phyloP scores from a whole-genome alignment of 1,284 basidiomycete genomes.

The Albatrellus sp. region DNA sequence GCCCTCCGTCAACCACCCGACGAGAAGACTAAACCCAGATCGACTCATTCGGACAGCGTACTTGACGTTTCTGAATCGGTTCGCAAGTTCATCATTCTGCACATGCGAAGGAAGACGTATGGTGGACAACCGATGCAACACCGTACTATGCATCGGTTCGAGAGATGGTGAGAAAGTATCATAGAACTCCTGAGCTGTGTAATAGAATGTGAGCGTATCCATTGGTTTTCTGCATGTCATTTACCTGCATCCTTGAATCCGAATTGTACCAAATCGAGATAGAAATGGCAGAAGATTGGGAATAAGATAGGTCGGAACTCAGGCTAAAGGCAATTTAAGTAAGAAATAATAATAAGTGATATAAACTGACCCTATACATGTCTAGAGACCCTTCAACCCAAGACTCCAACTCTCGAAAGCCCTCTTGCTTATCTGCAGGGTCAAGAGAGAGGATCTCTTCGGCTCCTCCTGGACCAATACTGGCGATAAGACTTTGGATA shows the following conservation, averaged over 20 bases:
- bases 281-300: conserved; percentile 96
- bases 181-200: conserved; percentile 66
- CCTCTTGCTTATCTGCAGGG: conserved; percentile 81
- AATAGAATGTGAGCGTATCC: background rate
- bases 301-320: conserved; percentile 90
- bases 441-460: conserved; percentile 78
- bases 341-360: conserved; percentile 5
- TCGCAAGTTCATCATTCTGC: conserved; percentile 71
- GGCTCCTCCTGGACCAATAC: conserved; percentile 63
- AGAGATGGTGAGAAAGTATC: conserved; percentile 61
- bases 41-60: conserved; percentile 87
- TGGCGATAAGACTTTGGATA: conserved; percentile 64
- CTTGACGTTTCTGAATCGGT: conserved; percentile 82
- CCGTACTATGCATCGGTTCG: conserved; percentile 55
- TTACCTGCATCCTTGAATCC: conserved; percentile 83
- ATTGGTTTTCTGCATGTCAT: conserved; percentile 15
- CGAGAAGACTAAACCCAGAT: conserved; percentile 82
- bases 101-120: conserved; percentile 81
- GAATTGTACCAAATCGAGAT: conserved; percentile 86
- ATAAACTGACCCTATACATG: conserved; percentile 61
- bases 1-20: conserved; percentile 94
- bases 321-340: conserved; percentile 37
- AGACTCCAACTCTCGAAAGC: conserved; percentile 79
- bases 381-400: conserved; percentile 89
- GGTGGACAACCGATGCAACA: conserved; percentile 74